Base-by-base conservation (phyloP, 768 basidiomycete species). In the Sarcodon sp. region DNA sequence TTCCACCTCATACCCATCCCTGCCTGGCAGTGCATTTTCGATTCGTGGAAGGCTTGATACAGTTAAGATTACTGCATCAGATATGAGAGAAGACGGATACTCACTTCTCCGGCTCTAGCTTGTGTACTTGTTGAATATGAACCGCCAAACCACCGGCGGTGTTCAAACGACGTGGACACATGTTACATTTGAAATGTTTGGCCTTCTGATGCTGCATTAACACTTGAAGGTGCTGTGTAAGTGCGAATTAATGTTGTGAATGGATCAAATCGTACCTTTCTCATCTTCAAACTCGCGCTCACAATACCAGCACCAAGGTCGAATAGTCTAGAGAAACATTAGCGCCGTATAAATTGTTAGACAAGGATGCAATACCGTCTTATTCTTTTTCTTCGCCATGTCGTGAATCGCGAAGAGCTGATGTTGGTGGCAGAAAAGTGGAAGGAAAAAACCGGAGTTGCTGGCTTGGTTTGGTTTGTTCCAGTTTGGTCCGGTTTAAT, bases 251-350 rank as follows among this genome's bases (percentile, higher is more conserved):
- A 1, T 34, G 12, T n/a, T 16, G 44, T 6, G 13, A 16, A 36
- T 10, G 5, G 16, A 45, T 18, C 41, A 47, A 36, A 36, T 46
- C 71, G 15, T 44, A 89, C 93, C 93, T 69, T 97, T 98, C 66
- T 97, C 93, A 76, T 99, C 96, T 66, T 98, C 93, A 58, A 99
- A 99, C 66, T 96, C 94, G 61, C 94, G 80, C 66, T 98, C 93
- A 70, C 92, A 98, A 64, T 98, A 98, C 93, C 93, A 97, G 69
- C 93, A 97, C 91, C 93, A 96, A 12, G 89, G 88, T 5, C 85
- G 80, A 54, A 91, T 76, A 53, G 89, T 66, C 88, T 91, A 51
- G 7, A 33, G 15, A 10, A 6, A 34, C 41, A 48, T 58, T 44
- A 54, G 45, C 52, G 37, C 12, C 16, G 11, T 3, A 27, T 34